Conservation (phyloP, 2,329 filamentous ascomycete species). For the Capronia epimyces region DNA sequence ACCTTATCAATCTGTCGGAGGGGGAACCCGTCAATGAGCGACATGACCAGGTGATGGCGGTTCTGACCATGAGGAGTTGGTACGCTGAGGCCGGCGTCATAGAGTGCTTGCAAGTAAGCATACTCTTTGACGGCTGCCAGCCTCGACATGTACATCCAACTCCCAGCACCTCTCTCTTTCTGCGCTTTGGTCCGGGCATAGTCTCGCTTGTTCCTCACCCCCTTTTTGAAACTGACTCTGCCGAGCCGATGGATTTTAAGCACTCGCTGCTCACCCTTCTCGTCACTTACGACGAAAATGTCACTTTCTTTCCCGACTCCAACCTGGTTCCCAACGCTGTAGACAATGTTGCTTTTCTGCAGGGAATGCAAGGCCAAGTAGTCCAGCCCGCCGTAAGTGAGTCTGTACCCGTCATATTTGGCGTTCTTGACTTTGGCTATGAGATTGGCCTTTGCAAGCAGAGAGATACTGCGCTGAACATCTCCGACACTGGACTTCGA, state of each 20-base stretch:
- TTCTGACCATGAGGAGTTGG: constrained; percentile 84
- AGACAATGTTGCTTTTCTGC: constrained; percentile 71
- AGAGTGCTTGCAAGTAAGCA: constrained; percentile 84
- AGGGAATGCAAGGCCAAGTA: constrained; percentile 94
- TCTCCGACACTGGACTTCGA: constrained; percentile 66
- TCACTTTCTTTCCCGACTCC: constrained; percentile 97
- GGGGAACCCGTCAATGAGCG: constrained; percentile 84
- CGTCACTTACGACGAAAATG: constrained; percentile 85
- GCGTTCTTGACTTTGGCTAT: constrained; percentile 93
- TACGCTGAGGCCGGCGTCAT: constrained; percentile 79
- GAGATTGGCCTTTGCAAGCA: constrained; percentile 82
- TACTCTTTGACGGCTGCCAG: constrained; percentile 91
- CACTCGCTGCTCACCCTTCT: constrained; percentile 69
- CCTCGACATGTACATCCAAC: constrained; percentile 97
- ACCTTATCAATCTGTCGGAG: constrained; percentile 81
- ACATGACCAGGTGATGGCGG: constrained; percentile 94
- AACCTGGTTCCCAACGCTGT: constrained; percentile 89
- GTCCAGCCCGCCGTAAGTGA: constrained; percentile 94
- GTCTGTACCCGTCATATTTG: constrained; percentile 92
- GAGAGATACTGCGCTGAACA: constrained; percentile 81
- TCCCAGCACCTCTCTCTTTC: constrained; percentile 54
- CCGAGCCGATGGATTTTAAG: constrained; percentile 95
- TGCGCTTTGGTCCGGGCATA: constrained; percentile 66
- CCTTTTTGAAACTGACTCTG: constrained; percentile 87
- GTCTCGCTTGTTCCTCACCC: constrained; percentile 87